phyloP scores from a whole-genome alignment of 192 early-diverging fungal species.

The Irineochytrium annulatum region DNA sequence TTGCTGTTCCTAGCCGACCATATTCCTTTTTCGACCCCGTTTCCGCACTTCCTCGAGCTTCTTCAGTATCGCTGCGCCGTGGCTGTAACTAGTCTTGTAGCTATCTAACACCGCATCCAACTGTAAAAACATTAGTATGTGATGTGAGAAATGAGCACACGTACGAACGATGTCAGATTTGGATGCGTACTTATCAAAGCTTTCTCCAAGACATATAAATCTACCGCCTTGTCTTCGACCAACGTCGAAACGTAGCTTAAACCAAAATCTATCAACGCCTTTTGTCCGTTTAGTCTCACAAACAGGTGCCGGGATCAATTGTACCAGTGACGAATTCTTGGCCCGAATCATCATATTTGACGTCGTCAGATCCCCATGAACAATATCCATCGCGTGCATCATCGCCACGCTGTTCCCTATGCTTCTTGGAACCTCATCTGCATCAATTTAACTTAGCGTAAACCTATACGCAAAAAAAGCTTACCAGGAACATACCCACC shows the following conservation, averaged over 20 bases:
- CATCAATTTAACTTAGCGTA: background rate
- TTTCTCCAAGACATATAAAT: slow-evolving; percentile 97
- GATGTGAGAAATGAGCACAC: background rate
- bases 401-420: slow-evolving; percentile 60
- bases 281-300: background rate
- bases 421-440: background rate
- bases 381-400: slow-evolving; percentile 81
- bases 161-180: background rate
- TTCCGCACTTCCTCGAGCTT: background rate
- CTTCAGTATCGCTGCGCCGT: background rate
- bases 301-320: background rate
- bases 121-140: background rate
- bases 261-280: slow-evolving; percentile 94
- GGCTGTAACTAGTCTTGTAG: background rate
- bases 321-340: slow-evolving; percentile 46
- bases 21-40: background rate
- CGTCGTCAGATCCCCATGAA: slow-evolving; percentile 97
- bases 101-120: background rate
- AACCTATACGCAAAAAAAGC: background rate
- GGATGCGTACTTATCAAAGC: slow-evolving; percentile 93
- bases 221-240: slow-evolving; percentile 95
- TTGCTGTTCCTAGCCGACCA: background rate
- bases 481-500: slow-evolving; percentile 6
- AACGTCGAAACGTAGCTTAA: slow-evolving; percentile 79
- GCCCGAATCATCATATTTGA: slow-evolving; percentile 83